phyloP scores from a whole-genome alignment of 371 early-diverging fungal genomes.

The Mortierella sp. region DNA sequence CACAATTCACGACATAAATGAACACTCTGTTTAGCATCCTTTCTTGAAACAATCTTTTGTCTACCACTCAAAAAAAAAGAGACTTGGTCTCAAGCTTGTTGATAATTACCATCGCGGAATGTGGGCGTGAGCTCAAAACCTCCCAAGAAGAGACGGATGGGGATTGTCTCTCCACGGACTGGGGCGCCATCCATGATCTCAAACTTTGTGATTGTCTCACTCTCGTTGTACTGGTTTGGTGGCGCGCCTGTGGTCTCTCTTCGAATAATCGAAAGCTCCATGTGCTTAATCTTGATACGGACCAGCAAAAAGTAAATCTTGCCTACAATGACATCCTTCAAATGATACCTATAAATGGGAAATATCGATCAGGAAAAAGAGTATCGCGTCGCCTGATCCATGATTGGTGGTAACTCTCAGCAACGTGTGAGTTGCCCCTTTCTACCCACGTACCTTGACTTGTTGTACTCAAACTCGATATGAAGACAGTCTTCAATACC shows the following conservation, averaged over 20 bases:
- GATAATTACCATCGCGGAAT: conserved; percentile 65
- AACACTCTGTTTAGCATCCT: background rate
- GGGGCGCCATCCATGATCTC: conserved; percentile 99
- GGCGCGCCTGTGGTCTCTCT: conserved; percentile 97
- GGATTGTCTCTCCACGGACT: conserved; percentile 98
- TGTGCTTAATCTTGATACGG: conserved; percentile 98
- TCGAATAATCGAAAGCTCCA: conserved; percentile 98
- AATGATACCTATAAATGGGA: conserved; percentile 73
- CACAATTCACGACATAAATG: background rate
- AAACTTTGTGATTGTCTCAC: conserved; percentile 97
- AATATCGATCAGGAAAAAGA: background rate
- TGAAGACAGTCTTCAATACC: conserved; percentile 95
- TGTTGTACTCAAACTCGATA: conserved; percentile 92
- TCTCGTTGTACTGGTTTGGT: conserved; percentile 97
- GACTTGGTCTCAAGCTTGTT: background rate
- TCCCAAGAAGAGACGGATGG: conserved; percentile 95
- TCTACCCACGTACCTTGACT: conserved; percentile 52
- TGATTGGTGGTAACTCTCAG: background rate
- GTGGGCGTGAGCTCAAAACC: conserved; percentile 97
- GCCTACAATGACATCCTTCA: conserved; percentile 98
- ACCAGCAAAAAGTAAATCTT: conserved; percentile 98
- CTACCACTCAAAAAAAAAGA: background rate
- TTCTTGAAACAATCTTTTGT: background rate
- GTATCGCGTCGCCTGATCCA: background rate
- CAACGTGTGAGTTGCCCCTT: background rate